Conservation (phyloP, 768 basidiomycete genomes). For the Bullera alba region DNA sequence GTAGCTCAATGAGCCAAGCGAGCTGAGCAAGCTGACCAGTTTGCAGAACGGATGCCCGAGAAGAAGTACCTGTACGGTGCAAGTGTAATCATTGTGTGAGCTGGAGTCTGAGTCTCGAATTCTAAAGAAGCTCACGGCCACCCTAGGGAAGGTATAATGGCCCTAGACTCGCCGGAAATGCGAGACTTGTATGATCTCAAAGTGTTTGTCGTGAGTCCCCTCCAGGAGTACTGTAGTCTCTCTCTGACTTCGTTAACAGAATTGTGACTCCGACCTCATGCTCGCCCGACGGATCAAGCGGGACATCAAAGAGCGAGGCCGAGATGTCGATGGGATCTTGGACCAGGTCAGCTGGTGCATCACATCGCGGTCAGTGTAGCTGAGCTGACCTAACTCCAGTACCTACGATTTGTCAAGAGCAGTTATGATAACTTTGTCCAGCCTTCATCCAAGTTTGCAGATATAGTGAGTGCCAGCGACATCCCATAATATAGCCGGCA, state of each 20-base stretch:
- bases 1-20: conserved; percentile 52
- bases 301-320: conserved; percentile 79
- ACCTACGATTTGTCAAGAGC: conserved; percentile 90
- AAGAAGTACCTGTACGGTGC: conserved; percentile 86
- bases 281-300: conserved; percentile 82
- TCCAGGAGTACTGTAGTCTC: background rate
- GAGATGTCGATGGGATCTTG: conserved; percentile 76
- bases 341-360: conserved; percentile 58
- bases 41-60: conserved; percentile 42
- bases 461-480: conserved; percentile 66
- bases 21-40: conserved; percentile 1
- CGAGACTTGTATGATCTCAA: conserved; percentile 86
- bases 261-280: conserved; percentile 84
- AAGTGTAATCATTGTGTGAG: conserved; percentile 68
- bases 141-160: conserved; percentile 77
- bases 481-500: no score
- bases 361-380: background rate
- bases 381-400: conserved; percentile 42
- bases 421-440: conserved; percentile 89
- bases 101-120: background rate
- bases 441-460: conserved; percentile 77
- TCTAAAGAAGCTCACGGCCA: conserved; percentile 46
- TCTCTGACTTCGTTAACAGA: conserved; percentile 11
- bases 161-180: conserved; percentile 69
- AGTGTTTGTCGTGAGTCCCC: conserved; percentile 47